These are phyloP conservation scores for Rhipidocladum racemiflorum DNA, from an alignment of 176 grass and related monocot genomes.

Conservation along the genomic window DNA sequence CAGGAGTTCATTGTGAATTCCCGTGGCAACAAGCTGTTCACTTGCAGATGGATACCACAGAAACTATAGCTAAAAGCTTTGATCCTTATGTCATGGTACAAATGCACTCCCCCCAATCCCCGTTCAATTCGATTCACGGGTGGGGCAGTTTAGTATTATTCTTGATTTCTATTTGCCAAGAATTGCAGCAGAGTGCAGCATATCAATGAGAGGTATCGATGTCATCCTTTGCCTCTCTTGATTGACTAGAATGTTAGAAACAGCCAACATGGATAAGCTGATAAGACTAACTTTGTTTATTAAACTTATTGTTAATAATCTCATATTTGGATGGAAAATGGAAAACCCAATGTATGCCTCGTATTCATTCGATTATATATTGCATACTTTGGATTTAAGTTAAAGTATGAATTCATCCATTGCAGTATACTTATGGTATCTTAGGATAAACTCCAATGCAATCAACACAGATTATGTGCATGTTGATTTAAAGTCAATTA, in stretches of 20 bases:
- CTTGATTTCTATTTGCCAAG: conserved; percentile 19
- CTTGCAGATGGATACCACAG: conserved; percentile 54
- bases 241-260: neutral
- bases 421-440: no score
- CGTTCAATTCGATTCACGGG: neutral
- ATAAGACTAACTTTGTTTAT: no score
- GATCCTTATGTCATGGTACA: conserved; percentile 46
- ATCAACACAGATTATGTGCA: no score
- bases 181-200: conserved; percentile 61
- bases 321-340: no score
- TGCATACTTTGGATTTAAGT: no score
- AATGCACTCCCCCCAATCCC: neutral
- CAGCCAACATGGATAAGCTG: no score
- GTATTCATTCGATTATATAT: no score
- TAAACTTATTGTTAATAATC: no score
- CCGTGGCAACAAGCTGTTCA: conserved; percentile 52
- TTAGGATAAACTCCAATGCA: no score
- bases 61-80: conserved; percentile 41
- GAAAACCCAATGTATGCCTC: no score
- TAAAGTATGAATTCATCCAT: no score
- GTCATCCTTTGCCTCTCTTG: neutral
- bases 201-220: conserved; percentile 50
- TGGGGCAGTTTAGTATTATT: neutral
- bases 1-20: conserved; percentile 57
- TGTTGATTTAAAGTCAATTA: no score